A percentile compares a stretch with the other conserved stretches of the same genome.
phyloP scores from a whole-genome alignment of 1,284 basidiomycete genomes.

The Sporisorium scitamineum region DNA sequence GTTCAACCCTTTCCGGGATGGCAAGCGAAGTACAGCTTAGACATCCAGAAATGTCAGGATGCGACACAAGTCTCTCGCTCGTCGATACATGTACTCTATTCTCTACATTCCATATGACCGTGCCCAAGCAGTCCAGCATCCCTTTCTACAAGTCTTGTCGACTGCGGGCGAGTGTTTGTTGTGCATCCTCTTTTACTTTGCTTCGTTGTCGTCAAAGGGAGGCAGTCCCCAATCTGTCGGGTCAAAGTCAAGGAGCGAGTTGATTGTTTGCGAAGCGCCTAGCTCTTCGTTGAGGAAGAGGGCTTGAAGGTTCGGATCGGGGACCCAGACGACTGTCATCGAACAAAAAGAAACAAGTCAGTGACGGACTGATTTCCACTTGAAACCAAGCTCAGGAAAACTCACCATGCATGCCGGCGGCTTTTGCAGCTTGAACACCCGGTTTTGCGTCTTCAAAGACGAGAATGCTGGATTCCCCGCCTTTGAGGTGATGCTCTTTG shows the following conservation, averaged over 20 bases:
- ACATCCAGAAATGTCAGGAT: too few relatives aligned
- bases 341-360: background rate
- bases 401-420: slow-evolving; percentile 67
- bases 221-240: slow-evolving; percentile 66
- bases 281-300: slow-evolving; percentile 50
- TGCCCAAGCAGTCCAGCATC: background rate
- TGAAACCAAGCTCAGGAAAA: background rate
- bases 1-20: too few relatives aligned
- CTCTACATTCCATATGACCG: slow-evolving; percentile 1
- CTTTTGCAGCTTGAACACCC: slow-evolving; percentile 64
- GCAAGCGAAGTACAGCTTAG: too few relatives aligned
- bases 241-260: slow-evolving; percentile 63
- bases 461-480: slow-evolving; percentile 62
- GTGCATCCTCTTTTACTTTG: background rate
- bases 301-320: slow-evolving; percentile 58
- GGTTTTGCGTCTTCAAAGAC: slow-evolving; percentile 69
- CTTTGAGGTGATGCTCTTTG: slow-evolving; percentile 36
- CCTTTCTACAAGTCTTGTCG: background rate
- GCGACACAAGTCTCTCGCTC: background rate
- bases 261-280: slow-evolving; percentile 60
- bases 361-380: background rate
- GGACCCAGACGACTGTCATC: slow-evolving; percentile 65
- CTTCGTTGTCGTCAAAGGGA: slow-evolving; percentile 47
- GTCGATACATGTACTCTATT: slow-evolving; percentile 1
- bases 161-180: background rate